phyloP scores from a whole-genome alignment of 2,329 filamentous ascomycete species.

The Bipolaris gigantea region DNA sequence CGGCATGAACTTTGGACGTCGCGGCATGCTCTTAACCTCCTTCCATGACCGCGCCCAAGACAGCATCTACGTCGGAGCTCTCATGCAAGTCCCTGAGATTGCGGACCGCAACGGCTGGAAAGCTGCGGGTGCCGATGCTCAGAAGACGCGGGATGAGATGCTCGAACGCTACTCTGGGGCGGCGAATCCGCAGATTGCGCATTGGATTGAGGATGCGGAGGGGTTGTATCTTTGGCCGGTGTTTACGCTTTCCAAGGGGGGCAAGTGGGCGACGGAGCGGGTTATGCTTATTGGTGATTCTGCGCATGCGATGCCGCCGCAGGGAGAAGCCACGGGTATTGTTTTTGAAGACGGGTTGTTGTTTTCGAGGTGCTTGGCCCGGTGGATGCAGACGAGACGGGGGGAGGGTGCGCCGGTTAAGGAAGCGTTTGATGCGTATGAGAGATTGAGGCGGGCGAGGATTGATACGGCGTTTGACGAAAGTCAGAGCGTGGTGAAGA shows the following conservation, averaged over 20 bases:
- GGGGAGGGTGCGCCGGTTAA: conserved; percentile 40
- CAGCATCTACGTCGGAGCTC: conserved; percentile 49
- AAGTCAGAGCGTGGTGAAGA: conserved; percentile 50
- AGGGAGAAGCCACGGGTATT: conserved; percentile 55
- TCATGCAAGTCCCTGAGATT: conserved; percentile 50
- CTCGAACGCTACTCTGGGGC: conserved; percentile 46
- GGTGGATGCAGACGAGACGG: conserved; percentile 47
- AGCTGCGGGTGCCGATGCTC: conserved; percentile 48
- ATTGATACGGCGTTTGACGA: conserved; percentile 53
- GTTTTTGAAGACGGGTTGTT: conserved; percentile 58
- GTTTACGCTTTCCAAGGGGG: conserved; percentile 49
- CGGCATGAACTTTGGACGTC: conserved; percentile 51
- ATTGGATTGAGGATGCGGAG: conserved; percentile 47
- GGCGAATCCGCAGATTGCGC: conserved; percentile 40
- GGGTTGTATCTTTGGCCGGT: conserved; percentile 53
- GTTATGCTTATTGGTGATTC: conserved; percentile 52
- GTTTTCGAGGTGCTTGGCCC: conserved; percentile 49
- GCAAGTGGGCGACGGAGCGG: conserved; percentile 50
- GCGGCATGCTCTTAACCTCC: conserved; percentile 50
- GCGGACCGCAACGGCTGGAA: conserved; percentile 52
- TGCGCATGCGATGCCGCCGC: conserved; percentile 56
- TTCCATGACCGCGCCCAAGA: conserved; percentile 44
- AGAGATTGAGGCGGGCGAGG: conserved; percentile 48
- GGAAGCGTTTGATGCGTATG: conserved; percentile 54
- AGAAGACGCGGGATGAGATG: conserved; percentile 48